A percentile compares a stretch with the other conserved stretches of the same genome.
Evolutionary conservation across 805 yeast species (phyloP).

Genomic region (Nakazawaea wickerhamii): DNA sequence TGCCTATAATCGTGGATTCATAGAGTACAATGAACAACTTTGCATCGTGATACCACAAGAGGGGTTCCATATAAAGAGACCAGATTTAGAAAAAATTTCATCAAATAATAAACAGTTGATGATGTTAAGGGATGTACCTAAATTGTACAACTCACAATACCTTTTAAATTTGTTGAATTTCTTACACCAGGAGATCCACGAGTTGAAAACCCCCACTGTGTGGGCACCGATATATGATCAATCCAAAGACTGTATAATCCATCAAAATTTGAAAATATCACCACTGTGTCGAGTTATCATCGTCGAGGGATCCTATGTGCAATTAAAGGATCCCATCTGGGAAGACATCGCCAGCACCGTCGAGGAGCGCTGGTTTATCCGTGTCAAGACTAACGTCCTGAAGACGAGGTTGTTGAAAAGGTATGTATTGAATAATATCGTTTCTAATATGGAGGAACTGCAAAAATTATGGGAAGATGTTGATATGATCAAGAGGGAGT

Average conservation of each 20-base stretch:
- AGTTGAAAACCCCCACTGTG: constrained; percentile 21
- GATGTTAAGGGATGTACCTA: constrained; percentile 34
- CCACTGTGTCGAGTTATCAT: constrained; percentile 23
- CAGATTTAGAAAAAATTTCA: constrained; percentile 17
- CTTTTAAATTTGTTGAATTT: constrained; percentile 22
- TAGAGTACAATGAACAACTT: constrained; percentile 7
- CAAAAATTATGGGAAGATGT: constrained; percentile 30
- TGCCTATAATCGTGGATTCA: constrained; percentile 10
- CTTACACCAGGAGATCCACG: constrained; percentile 32
- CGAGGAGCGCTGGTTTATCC: constrained; percentile 32
- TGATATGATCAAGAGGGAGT: constrained; percentile 31
- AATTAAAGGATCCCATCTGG: constrained; percentile 30
- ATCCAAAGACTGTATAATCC: constrained; percentile 29
- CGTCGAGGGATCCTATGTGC: constrained; percentile 35
- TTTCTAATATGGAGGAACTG: constrained; percentile 26
- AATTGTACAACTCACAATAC: constrained; percentile 30
- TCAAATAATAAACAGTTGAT: constrained; percentile 23
- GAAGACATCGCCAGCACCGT: constrained; percentile 23
- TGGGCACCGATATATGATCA: constrained; percentile 35
- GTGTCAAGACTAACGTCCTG: constrained; percentile 18
- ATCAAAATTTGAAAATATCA: constrained; percentile 25
- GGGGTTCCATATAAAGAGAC: constrained; percentile 6
- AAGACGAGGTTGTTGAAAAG: constrained; percentile 21
- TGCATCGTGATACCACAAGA: constrained; percentile 12
- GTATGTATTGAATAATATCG: constrained; percentile 30